Evolutionary conservation across 2,329 filamentous ascomycete genomes (phyloP).

Genomic region (Fusarium illudens): DNA sequence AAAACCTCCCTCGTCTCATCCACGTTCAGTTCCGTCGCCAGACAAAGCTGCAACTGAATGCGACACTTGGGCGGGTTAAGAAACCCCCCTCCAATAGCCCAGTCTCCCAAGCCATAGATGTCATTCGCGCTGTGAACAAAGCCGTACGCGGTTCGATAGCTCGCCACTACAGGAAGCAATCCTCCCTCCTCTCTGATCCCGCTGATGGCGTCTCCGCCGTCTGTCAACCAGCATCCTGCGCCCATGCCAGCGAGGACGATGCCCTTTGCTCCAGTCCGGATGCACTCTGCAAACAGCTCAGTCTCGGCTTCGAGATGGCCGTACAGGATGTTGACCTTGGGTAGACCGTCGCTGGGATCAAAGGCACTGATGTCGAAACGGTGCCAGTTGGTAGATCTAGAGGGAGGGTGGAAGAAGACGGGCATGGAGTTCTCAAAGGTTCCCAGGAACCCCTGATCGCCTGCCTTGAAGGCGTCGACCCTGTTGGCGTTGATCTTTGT

Average conservation of each 20-base stretch:
- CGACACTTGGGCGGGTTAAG: slow-evolving; percentile 63
- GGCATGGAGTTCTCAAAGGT: slow-evolving; percentile 64
- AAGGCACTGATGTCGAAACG: slow-evolving; percentile 49
- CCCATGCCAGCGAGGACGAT: slow-evolving; percentile 64
- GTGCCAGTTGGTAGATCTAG: slow-evolving; percentile 53
- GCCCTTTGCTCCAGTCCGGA: slow-evolving; percentile 57
- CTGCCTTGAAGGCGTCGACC: slow-evolving; percentile 66
- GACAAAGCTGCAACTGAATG: slow-evolving; percentile 57
- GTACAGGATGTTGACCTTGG: slow-evolving; percentile 63
- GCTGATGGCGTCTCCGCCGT: slow-evolving; percentile 48
- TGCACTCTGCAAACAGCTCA: slow-evolving; percentile 54
- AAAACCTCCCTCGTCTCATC: background rate
- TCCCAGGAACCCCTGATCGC: slow-evolving; percentile 65
- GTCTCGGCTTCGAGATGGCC: slow-evolving; percentile 59
- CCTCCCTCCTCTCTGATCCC: slow-evolving; percentile 53
- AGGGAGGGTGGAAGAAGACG: slow-evolving; percentile 64
- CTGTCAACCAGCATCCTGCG: slow-evolving; percentile 55
- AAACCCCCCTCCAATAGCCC: slow-evolving; percentile 52
- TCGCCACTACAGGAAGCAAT: slow-evolving; percentile 55
- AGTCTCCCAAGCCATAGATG: slow-evolving; percentile 30
- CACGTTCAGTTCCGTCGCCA: slow-evolving; percentile 7
- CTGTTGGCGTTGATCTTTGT: slow-evolving; percentile 69
- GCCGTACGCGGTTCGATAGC: slow-evolving; percentile 57
- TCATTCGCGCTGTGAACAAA: slow-evolving; percentile 49
- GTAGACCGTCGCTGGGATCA: slow-evolving; percentile 46